A percentile compares a stretch with the other conserved stretches of the same genome.
These are phyloP conservation scores for Botryobasidium botryosum DNA, from an alignment of 768 basidiomycete genomes.

Conservation along the genomic window DNA sequence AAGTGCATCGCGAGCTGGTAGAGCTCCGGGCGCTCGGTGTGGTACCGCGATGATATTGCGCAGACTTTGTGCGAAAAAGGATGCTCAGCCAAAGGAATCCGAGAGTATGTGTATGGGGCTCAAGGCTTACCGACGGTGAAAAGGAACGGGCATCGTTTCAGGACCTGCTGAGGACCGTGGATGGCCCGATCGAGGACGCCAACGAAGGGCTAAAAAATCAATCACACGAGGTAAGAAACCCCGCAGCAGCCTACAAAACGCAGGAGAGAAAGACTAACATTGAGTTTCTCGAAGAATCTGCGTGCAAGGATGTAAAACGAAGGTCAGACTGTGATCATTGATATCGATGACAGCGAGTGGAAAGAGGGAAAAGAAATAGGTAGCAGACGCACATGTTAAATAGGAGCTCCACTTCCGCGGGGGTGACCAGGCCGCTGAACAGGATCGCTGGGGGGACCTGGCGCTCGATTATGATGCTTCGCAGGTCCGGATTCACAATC, in stretches of 20 bases:
- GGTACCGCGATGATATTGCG: conserved; percentile 71
- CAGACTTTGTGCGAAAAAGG: conserved; percentile 35
- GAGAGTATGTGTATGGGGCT: too few species aligned
- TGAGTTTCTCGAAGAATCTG: conserved; percentile 70
- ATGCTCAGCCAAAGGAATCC: neutral
- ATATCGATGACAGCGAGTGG: neutral
- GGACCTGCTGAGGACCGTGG: conserved; percentile 54
- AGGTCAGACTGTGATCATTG: conserved; percentile 5
- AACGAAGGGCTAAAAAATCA: conserved; percentile 41
- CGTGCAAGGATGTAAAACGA: neutral
- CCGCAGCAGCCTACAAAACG: too few species aligned
- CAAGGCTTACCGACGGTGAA: conserved; percentile 68
- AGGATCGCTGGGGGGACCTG: conserved; percentile 73
- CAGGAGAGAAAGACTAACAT: neutral
- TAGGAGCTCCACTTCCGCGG: conserved; percentile 64
- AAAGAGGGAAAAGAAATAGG: too few species aligned
- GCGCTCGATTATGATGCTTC: conserved; percentile 37
- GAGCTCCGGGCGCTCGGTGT: conserved; percentile 62
- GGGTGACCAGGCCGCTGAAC: conserved; percentile 60
- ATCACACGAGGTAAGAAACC: neutral
- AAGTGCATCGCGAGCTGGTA: conserved; percentile 84
- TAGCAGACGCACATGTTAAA: conserved; percentile 74
- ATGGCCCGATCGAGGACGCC: conserved; percentile 65
- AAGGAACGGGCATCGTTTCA: conserved; percentile 73
- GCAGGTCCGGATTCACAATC: conserved; percentile 22